A percentile compares a stretch with the other conserved stretches of the same genome.
Evolutionary conservation across 768 basidiomycete genomes (phyloP).

Genomic region (Lactarius evosmus): DNA sequence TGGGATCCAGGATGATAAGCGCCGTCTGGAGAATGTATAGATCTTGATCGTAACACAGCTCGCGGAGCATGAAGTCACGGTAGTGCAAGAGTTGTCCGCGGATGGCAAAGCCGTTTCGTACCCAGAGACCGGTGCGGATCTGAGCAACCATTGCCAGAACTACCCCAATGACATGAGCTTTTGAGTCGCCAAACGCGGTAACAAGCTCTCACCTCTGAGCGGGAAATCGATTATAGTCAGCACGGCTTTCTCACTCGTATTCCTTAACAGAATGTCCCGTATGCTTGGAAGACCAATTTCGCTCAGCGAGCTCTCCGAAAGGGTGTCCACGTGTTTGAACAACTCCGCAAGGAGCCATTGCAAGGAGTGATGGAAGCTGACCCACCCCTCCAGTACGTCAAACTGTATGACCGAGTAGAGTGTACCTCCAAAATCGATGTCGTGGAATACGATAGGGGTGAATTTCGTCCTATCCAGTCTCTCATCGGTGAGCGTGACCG

Average conservation of each 20-base stretch:
- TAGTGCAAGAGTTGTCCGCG: slow-evolving; percentile 95
- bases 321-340: slow-evolving; percentile 74
- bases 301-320: slow-evolving; percentile 52
- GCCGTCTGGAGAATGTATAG: slow-evolving; percentile 86
- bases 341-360: slow-evolving; percentile 90
- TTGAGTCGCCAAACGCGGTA: not conserved
- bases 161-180: slow-evolving; percentile 33
- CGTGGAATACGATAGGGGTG: slow-evolving; percentile 57
- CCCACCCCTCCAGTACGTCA: slow-evolving; percentile 75
- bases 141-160: slow-evolving; percentile 91
- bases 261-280: slow-evolving; percentile 57
- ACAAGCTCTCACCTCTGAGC: slow-evolving; percentile 62
- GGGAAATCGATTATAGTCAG: slow-evolving; percentile 85
- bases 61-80: slow-evolving; percentile 92
- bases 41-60: slow-evolving; percentile 95
- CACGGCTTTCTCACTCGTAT: slow-evolving; percentile 63
- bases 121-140: slow-evolving; percentile 94
- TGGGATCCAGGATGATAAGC: slow-evolving; percentile 73
- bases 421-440: slow-evolving; percentile 59
- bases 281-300: slow-evolving; percentile 53
- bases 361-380: slow-evolving; percentile 90
- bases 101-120: slow-evolving; percentile 94
- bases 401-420: slow-evolving; percentile 67
- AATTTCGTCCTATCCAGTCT: slow-evolving; percentile 68
- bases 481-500: slow-evolving; percentile 65